Base-by-base conservation (phyloP, 2,329 filamentous ascomycete genomes). In the Davidsoniella australis region DNA sequence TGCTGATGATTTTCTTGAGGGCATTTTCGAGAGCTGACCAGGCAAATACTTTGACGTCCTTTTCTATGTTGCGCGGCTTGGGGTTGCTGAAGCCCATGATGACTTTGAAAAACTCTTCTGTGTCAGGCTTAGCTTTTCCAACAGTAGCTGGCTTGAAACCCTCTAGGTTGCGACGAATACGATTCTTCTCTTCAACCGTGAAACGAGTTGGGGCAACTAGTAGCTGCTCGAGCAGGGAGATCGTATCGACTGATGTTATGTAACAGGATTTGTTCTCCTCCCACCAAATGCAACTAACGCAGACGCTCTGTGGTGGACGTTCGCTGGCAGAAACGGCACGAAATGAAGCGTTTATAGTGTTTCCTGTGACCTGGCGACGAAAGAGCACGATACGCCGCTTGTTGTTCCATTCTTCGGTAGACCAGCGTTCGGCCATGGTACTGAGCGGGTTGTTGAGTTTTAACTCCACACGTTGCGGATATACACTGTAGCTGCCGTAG, bases 241-340 rank as follows among this genome's bases (percentile, higher is more conserved):
- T 96, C 2, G 89, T 95, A 64, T 98, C 91, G 16, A 98, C 91
- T 47, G 88, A 95, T 2, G 91, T 96, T 48, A 96, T 87, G 62
- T 80, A 96, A 64, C 82, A 94, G 58, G 94, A 85, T 44, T 79
- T 70, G 66, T 87, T 93, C 64, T 94, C 87, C 52, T 82, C 82
- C 91, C 91, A 98, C 71, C 80, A 88, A 60, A 98, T 98, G 69
- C 91, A 98, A 64, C 88, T 95, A 61, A 98, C 85, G 66, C 87
- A 94, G 53, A 93, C 89, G 65, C 82, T 87, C 66, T 89, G 84
- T 2, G 80, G 77, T 1, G 81, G 76, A 18, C 87, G 78, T 54
- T 94, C 84, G 58, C 86, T 84, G 12, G 78, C 77, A 14, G 83
- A 72, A 43, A 95, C 80, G 0, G 87, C 71, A 45, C 80, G 77